These are phyloP conservation scores for Violaceomyces palustris DNA, from an alignment of 1,284 basidiomycete species.

Conservation along the genomic window DNA sequence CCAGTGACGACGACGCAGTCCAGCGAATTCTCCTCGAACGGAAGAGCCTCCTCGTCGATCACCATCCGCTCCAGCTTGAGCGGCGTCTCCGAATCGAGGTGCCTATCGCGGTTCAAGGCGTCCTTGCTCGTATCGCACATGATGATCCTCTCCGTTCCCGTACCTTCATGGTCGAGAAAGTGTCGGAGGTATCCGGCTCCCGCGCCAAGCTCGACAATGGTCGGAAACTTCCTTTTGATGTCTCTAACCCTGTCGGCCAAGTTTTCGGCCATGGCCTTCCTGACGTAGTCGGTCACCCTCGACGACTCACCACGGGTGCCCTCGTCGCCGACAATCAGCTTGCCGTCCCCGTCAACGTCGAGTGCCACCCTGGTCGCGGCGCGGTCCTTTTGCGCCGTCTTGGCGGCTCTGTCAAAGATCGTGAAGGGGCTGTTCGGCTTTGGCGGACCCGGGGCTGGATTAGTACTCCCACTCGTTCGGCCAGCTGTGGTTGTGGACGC, in stretches of 20 bases:
- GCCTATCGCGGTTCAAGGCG: conserved; percentile 28
- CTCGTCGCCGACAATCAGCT: conserved; percentile 13
- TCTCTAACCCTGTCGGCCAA: conserved; percentile 84
- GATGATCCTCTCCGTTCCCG: conserved; percentile 63
- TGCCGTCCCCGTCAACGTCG: conserved; percentile 19
- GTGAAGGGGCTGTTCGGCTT: conserved; percentile 43
- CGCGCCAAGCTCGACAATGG: conserved; percentile 83
- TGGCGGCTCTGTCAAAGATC: conserved; percentile 81
- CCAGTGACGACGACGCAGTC: conserved; percentile 89
- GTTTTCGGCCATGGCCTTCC: conserved; percentile 81
- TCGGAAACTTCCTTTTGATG: conserved; percentile 75
- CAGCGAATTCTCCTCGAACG: conserved; percentile 68
- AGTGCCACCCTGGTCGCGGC: conserved; percentile 64
- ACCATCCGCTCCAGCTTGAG: conserved; percentile 45
- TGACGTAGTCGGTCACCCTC: conserved; percentile 82
- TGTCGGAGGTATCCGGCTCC: conserved; percentile 90
- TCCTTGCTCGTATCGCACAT: conserved; percentile 76
- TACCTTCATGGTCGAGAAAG: conserved; percentile 68
- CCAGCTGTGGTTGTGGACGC: too few species aligned
- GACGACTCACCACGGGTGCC: conserved; percentile 56
- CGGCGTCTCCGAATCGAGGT: conserved; percentile 30
- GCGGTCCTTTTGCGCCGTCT: conserved; percentile 73
- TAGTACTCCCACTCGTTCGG: too few species aligned
- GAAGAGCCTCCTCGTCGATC: conserved; percentile 46
- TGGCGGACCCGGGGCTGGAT: conserved; percentile 38